Evolutionary conservation across 208 protist genomes (phyloP), one percentile per base, ranked within the genome.

Genomic region (Leptomonas seymouri): DNA sequence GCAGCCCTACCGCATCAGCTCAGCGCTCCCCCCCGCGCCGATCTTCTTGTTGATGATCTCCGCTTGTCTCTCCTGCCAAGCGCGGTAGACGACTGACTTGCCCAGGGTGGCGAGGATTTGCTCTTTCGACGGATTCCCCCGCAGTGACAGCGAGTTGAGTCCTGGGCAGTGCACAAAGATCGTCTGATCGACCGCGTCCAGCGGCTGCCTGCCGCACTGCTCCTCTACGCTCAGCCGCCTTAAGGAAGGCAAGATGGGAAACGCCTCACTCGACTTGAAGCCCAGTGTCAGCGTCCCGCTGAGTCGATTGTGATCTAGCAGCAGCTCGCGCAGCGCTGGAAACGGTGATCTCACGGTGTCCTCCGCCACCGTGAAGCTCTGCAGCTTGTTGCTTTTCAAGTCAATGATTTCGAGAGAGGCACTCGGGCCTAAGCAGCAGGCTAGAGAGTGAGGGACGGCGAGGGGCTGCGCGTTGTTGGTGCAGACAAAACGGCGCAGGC

Each of bases 261-360:
- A 15, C 30, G 36, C 12, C 30, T 28, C 44, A 12, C 15, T 42
- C 8, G 27, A 31, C 3, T 21, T 18, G 11, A 74, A 21, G 1
- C 50, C 63, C 12, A 85, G 60, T 4, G 41, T 56, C 30, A 85
- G 70, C 21, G 74, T 78, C 14, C 75, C 76, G 2, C 21, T n/a
- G 11, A 86, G 53, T n/a, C 55, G 25, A 25, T 83, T 89, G 41
- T 65, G 45, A 28, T 80, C 74, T 2, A 89, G 56, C 25, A 84
- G 45, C 18, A 84, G 23, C 71, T 86, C 77, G 18, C 65, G 62
- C 42, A 86, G 64, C 18, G 74, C 57, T n/a, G 71, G 63, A 20
- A 80, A 76, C 18, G 65, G 58, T 9, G 59, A 5, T 16, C 30
- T 42, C 18, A 61, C 31, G 12, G 61, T 23, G 28, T 55, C 45